Base-by-base conservation (phyloP, 2,329 filamentous ascomycete species). In the Trichoderma sp. region DNA sequence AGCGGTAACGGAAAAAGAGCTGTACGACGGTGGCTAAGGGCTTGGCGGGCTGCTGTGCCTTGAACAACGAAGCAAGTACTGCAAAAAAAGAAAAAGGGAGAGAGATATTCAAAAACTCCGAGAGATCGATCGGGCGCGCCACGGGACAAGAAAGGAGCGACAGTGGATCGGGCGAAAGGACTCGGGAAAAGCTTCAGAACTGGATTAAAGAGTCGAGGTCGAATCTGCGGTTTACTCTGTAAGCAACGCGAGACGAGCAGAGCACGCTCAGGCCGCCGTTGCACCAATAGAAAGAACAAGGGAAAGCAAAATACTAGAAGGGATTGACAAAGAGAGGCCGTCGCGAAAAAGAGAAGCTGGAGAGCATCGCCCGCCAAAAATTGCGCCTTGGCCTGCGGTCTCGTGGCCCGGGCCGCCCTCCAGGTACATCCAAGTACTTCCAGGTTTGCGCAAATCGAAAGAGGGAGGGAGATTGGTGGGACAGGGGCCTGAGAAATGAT, bases 61-160 rank as follows among this genome's bases (percentile, higher is more conserved):
- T 13, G 39, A 43, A 43, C 50, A 17, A 47, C n/a, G 30, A 34
- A 11, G 28, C 17, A n/a, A 32, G 32, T 9, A 4, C 39, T 43
- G 39, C 39, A 43, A 43, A 43, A 17, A 12, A 7, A 50, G 17
- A 32, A 20, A 32, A n/a, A 8, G 36, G 9, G 26, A 47, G 17
- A 47, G 55, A 47, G 55, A 61, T 59, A 47, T 58, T 59, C 43
- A 39, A 63, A 64, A 64, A 57, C 30, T 26, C 53, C 57, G 61
- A 32, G 50, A 63, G 61, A 59, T 65, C 61, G 68, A 71, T 65
- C 50, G 61, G 61, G 68, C 61, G 68, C 68, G 68, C 61, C 59
- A 59, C 68, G 68, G 65, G 61, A 64, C 58, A 63, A 59, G 68
- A 71, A 71, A 71, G 61, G 68, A 71, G 68, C 68, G 68, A 71